These are phyloP conservation scores for Diphasiastrum complanatum DNA, from an alignment of 83 land plant genomes.

Conservation along the genomic window DNA sequence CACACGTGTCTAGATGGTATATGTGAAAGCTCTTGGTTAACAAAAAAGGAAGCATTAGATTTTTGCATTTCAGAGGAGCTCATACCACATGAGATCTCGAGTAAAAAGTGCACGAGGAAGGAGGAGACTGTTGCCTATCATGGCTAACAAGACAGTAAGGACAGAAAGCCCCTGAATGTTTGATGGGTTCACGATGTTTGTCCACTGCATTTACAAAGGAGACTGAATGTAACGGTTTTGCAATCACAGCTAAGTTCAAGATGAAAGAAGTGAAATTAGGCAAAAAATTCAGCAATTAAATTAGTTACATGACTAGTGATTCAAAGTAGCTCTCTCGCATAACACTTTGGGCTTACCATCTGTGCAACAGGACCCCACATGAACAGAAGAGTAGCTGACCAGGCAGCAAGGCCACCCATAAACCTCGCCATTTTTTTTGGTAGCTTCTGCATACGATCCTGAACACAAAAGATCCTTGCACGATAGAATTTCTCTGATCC, in stretches of 20 bases:
- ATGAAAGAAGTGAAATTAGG: not conserved
- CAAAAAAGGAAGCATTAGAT: not conserved
- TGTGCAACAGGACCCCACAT: conserved; percentile 45
- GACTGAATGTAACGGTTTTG: not conserved
- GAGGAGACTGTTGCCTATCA: conserved; percentile 38
- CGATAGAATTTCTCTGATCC: not conserved
- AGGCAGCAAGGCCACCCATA: conserved; percentile 29
- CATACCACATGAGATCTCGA: conserved; percentile 30
- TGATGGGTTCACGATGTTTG: conserved; percentile 33
- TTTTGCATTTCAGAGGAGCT: not conserved
- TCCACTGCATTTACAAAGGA: conserved; percentile 22
- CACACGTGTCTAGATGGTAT: not conserved
- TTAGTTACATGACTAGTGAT: not conserved
- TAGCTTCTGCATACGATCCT: conserved; percentile 31
- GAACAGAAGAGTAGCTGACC: conserved; percentile 38
- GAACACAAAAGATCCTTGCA: conserved; percentile 2
- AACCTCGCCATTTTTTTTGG: conserved; percentile 14
- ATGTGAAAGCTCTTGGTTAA: not conserved
- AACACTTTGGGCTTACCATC: conserved; percentile 22
- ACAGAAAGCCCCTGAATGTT: conserved; percentile 38
- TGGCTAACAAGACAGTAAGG: conserved; percentile 32
- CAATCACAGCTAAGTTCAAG: not conserved
- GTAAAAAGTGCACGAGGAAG: conserved; percentile 41
- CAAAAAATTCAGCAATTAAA: not conserved
- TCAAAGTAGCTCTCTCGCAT: not conserved